Percentiles rank a stretch among this genome's conserved stretches.
Evolutionary conservation across 2,329 filamentous ascomycete species (phyloP).

Genomic region (Chaetothyriales sp.): DNA sequence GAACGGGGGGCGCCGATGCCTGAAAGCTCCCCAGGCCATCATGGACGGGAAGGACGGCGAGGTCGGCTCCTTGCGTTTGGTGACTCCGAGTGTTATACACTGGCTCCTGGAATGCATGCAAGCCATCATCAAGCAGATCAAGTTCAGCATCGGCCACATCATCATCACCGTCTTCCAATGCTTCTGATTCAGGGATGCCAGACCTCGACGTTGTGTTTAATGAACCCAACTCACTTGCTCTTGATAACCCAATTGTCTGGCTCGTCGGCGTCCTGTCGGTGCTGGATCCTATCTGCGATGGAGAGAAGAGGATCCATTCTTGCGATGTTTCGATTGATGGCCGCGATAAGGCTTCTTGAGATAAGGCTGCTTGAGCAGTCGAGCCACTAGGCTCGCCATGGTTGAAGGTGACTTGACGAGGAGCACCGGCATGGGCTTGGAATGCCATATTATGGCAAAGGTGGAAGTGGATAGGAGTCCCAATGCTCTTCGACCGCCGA

Average conservation of each 20-base stretch:
- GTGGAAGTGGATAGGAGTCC: neutral
- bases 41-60: conserved; percentile 70
- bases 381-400: conserved; percentile 1
- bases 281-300: conserved; percentile 47
- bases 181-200: conserved; percentile 32
- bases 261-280: conserved; percentile 51
- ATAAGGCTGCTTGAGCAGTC: conserved; percentile 8
- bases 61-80: conserved; percentile 36
- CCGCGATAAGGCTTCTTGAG: conserved; percentile 8
- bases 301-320: conserved; percentile 94
- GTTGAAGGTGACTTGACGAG: conserved; percentile 10
- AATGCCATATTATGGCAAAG: conserved; percentile 10
- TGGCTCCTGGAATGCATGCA: conserved; percentile 68
- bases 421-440: conserved; percentile 11
- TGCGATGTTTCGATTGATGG: conserved; percentile 49
- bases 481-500: neutral
- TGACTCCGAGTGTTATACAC: conserved; percentile 27
- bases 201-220: conserved; percentile 54
- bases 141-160: conserved; percentile 55
- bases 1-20: conserved; percentile 47
- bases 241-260: conserved; percentile 55
- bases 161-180: conserved; percentile 35
- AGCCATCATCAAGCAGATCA: conserved; percentile 82
- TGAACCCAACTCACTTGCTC: conserved; percentile 66
- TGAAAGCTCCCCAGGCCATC: conserved; percentile 81